These are phyloP conservation scores for Purshia tridentata DNA, from an alignment of 306 rosid genomes.

Conservation along the genomic window DNA sequence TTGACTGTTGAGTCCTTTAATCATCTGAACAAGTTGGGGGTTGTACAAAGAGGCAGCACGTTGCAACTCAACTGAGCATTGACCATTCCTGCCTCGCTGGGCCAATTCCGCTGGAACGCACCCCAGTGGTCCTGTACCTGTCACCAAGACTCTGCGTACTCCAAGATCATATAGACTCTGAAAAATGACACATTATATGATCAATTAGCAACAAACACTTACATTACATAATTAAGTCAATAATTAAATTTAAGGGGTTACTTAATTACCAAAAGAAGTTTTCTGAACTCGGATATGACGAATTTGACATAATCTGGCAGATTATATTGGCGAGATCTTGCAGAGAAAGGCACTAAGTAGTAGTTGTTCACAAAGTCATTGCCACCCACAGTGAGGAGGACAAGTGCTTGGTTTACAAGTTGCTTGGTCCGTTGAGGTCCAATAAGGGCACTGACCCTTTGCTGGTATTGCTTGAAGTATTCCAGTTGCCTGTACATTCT, in stretches of 20 bases:
- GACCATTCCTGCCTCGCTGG: constrained; percentile 41
- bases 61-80: constrained; percentile 56
- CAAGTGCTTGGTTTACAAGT: constrained; percentile 47
- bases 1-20: constrained; percentile 42
- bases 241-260: too few species aligned
- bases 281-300: constrained; percentile 59
- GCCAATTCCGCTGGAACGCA: constrained; percentile 93
- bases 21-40: constrained; percentile 57
- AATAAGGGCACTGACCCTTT: constrained; percentile 43
- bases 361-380: constrained; percentile 88
- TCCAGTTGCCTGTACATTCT: constrained; percentile 58
- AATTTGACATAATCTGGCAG: constrained; percentile 60
- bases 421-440: constrained; percentile 38
- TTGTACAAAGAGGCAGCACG: constrained; percentile 57
- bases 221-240: too few species aligned
- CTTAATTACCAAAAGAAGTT: constrained; percentile 44
- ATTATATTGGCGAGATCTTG: constrained; percentile 63
- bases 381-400: constrained; percentile 76
- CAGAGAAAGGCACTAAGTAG: constrained; percentile 70
- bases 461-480: constrained; percentile 59
- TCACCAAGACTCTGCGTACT: constrained; percentile 71
- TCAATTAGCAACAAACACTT: not conserved
- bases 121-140: constrained; percentile 85
- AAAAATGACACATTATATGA: not conserved
- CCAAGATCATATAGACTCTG: constrained; percentile 59